Conservation (phyloP, 352 stramenopile species). For the Globisporangium canariense region DNA sequence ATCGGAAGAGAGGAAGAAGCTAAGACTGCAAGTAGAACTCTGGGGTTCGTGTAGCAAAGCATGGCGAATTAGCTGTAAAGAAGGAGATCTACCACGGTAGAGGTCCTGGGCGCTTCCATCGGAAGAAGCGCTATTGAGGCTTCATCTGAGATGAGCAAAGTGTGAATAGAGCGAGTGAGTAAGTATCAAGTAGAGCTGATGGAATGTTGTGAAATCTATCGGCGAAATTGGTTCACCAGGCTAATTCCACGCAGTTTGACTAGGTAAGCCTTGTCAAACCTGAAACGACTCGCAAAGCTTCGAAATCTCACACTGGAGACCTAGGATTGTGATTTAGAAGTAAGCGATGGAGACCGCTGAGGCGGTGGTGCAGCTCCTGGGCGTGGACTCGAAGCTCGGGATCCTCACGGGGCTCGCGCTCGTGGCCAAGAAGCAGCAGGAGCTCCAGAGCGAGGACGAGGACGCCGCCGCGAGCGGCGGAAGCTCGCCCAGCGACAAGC, state of each 20-base stretch:
- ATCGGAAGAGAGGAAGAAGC: neutral
- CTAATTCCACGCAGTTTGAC: neutral
- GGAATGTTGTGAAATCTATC: neutral
- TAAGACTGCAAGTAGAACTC: too few species aligned
- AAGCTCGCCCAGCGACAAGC: constrained; percentile 11
- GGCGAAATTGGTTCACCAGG: neutral
- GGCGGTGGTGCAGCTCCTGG: constrained; percentile 33
- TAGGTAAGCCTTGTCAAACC: neutral
- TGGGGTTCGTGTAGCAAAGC: neutral
- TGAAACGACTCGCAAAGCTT: neutral
- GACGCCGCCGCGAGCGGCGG: constrained; percentile 16
- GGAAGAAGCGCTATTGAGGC: neutral
- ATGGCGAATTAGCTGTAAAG: neutral
- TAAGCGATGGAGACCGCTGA: constrained; percentile 4
- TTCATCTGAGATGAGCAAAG: neutral
- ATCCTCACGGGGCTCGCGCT: constrained; percentile 57
- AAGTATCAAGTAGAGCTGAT: neutral
- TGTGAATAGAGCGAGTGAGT: neutral
- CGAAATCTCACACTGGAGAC: neutral
- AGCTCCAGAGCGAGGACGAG: constrained; percentile 28
- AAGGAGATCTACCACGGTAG: neutral
- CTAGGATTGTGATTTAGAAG: neutral
- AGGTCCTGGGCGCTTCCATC: neutral
- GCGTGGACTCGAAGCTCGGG: constrained; percentile 44
- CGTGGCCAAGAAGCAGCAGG: constrained; percentile 27